phyloP scores from a whole-genome alignment of 2,329 filamentous ascomycete species.

The Fusarium redolens region DNA sequence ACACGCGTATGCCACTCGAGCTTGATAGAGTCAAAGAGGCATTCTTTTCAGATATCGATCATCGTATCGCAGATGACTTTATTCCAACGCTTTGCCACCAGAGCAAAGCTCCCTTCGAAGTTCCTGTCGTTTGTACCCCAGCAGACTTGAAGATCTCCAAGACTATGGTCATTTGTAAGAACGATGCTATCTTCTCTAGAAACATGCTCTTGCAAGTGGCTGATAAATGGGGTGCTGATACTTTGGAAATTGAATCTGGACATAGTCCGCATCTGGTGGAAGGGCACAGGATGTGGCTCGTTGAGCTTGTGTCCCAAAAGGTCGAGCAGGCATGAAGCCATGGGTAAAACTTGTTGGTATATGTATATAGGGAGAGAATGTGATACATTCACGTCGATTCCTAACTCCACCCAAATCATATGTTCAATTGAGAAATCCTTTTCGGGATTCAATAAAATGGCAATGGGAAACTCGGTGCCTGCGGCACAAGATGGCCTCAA shows the following conservation, averaged over 20 bases:
- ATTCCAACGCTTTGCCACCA: constrained; percentile 17
- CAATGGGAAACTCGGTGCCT: fast-evolving
- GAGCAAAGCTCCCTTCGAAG: constrained; percentile 18
- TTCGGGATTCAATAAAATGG: no score
- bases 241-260: constrained; percentile 25
- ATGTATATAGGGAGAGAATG: no score
- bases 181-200: constrained; percentile 12
- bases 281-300: constrained; percentile 4
- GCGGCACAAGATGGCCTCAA: fast-evolving
- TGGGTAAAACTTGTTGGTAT: no score
- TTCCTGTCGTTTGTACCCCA: not conserved
- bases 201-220: constrained; percentile 2
- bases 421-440: no score
- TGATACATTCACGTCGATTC: not conserved
- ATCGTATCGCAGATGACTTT: not conserved
- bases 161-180: constrained; percentile 5
- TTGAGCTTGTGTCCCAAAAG: not conserved
- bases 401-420: not conserved
- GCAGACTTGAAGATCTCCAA: constrained; percentile 10
- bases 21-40: not conserved
- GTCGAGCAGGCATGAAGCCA: not conserved
- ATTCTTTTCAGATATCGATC: constrained; percentile 27
- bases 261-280: constrained; percentile 34
- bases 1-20: constrained; percentile 12
- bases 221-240: constrained; percentile 9